These are phyloP conservation scores for Tetrapyrgos nigripes DNA, from an alignment of 1,284 basidiomycete species.

Conservation along the genomic window DNA sequence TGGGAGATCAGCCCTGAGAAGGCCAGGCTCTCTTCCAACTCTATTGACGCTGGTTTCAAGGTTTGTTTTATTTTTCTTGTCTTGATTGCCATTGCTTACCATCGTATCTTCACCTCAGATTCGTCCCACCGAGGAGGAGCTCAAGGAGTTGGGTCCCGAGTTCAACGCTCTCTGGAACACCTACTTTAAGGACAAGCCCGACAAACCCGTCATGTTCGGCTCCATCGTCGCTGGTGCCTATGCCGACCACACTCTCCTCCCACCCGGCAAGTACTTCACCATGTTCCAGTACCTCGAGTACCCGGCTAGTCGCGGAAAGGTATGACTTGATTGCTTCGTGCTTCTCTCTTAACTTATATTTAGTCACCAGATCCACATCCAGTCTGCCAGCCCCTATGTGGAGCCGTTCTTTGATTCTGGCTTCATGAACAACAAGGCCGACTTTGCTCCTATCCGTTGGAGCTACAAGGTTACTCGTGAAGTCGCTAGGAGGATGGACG, in stretches of 20 bases:
- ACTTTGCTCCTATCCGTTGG: conserved; percentile 79
- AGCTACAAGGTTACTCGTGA: conserved; percentile 79
- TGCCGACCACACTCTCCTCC: conserved; percentile 71
- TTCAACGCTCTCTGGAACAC: conserved; percentile 70
- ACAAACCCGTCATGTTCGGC: conserved; percentile 79
- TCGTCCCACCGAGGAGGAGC: conserved; percentile 69
- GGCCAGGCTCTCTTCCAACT: conserved; percentile 70
- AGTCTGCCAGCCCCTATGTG: conserved; percentile 63
- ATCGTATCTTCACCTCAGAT: conserved; percentile 49
- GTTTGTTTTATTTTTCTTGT: conserved; percentile 28
- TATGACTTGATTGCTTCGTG: conserved; percentile 25
- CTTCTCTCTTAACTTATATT: too few relatives aligned
- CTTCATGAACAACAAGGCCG: conserved; percentile 80
- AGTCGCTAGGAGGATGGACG: conserved; percentile 73
- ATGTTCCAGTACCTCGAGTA: conserved; percentile 83
- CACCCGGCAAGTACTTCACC: conserved; percentile 74
- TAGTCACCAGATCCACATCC: conserved; percentile 65
- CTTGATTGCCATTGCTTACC: conserved; percentile 1
- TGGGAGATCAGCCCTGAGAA: conserved; percentile 76
- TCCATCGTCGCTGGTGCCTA: conserved; percentile 66
- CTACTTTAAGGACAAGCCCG: conserved; percentile 79
- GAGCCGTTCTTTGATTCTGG: conserved; percentile 73
- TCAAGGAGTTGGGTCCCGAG: conserved; percentile 80
- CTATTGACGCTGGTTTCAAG: conserved; percentile 79
- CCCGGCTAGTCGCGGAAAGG: conserved; percentile 70